These are phyloP conservation scores for Delphinella strobiligena DNA, from an alignment of 2,329 filamentous ascomycete genomes.

Conservation along the genomic window DNA sequence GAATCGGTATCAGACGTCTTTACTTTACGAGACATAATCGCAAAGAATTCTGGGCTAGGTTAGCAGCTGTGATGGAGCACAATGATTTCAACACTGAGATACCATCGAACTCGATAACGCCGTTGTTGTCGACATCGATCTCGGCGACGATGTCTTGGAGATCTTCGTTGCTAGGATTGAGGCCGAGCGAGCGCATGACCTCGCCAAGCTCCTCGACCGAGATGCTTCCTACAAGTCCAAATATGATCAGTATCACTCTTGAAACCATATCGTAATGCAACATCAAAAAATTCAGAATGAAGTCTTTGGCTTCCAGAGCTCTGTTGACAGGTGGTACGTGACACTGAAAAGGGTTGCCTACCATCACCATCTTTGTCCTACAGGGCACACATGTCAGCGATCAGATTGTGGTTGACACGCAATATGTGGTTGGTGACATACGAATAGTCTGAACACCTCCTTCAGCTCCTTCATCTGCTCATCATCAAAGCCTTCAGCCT, in stretches of 20 bases:
- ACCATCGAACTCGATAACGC: constrained; percentile 6
- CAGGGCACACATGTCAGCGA: not conserved
- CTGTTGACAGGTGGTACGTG: not conserved
- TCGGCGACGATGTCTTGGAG: constrained; percentile 7
- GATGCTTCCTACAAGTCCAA: constrained; percentile 1
- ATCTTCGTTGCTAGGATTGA: constrained; percentile 4
- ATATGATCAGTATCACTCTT: not conserved
- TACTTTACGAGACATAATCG: constrained; percentile 7
- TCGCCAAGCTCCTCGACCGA: constrained; percentile 8
- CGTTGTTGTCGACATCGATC: constrained; percentile 5
- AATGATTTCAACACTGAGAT: not conserved
- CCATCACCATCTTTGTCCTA: constrained; percentile 8
- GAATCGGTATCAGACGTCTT: constrained; percentile 6
- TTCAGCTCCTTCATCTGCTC: constrained; percentile 7
- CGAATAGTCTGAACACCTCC: constrained; percentile 7
- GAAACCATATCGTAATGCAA: not conserved
- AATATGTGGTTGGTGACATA: not conserved
- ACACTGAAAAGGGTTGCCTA: not conserved
- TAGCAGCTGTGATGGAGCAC: not conserved
- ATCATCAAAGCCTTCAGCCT: constrained; percentile 3
- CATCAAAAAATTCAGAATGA: not conserved
- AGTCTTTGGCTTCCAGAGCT: not conserved
- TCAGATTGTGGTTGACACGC: not conserved
- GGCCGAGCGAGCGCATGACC: constrained; percentile 7
- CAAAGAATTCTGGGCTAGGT: not conserved